phyloP scores from a whole-genome alignment of 768 basidiomycete species.

The Pleurotus sapidus region DNA sequence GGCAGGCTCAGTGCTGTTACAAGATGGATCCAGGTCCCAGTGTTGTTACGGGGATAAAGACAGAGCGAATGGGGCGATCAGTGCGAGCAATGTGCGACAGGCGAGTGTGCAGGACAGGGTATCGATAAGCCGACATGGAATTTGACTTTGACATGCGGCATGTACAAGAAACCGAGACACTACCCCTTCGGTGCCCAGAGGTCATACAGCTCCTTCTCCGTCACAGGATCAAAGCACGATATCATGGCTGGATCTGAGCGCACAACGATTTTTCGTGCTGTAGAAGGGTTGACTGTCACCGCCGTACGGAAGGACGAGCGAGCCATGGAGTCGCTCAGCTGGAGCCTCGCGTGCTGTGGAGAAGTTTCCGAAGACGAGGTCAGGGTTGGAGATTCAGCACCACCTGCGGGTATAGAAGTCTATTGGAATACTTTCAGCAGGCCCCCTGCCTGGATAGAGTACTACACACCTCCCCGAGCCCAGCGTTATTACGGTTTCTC shows the following conservation, averaged over 20 bases:
- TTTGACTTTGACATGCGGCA: too few species aligned
- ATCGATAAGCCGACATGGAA: too few species aligned
- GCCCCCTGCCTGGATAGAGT: background rate
- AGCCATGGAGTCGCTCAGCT: constrained; percentile 21
- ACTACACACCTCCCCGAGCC: background rate
- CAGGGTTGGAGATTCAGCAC: constrained; percentile 27
- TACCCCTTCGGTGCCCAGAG: constrained; percentile 64
- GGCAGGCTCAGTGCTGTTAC: too few species aligned
- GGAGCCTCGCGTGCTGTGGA: constrained; percentile 15
- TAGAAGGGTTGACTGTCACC: constrained; percentile 1
- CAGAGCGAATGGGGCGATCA: too few species aligned
- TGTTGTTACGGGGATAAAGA: too few species aligned
- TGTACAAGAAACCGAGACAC: background rate
- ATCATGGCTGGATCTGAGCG: constrained; percentile 64
- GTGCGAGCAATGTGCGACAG: too few species aligned
- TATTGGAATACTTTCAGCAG: background rate
- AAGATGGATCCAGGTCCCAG: too few species aligned
- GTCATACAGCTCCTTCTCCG: constrained; percentile 74
- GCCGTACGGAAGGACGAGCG: constrained; percentile 28
- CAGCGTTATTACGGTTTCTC: background rate
- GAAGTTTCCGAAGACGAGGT: constrained; percentile 30
- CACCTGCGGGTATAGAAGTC: constrained; percentile 2
- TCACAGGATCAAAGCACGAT: constrained; percentile 67
- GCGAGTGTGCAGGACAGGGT: too few species aligned
- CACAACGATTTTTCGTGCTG: constrained; percentile 38